A percentile compares a stretch with the other conserved stretches of the same genome.
phyloP scores from a whole-genome alignment of 768 basidiomycete genomes.

The Ramaria sp. region DNA sequence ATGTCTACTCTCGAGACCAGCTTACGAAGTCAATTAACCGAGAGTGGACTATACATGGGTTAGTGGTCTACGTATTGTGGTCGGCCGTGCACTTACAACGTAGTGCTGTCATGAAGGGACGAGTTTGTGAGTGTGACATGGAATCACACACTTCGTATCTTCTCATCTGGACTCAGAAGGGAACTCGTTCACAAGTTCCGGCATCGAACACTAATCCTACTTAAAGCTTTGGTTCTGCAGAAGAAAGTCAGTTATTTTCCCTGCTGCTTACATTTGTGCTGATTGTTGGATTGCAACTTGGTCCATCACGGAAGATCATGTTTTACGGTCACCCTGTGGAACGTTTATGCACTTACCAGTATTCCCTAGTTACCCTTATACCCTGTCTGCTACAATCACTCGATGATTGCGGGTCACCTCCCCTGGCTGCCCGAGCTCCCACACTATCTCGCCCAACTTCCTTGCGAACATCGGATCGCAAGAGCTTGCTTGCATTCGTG shows the following conservation, averaged over 20 bases:
- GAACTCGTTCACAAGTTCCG: constrained; percentile 92
- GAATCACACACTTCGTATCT: background rate
- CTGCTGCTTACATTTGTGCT: too few relatives aligned
- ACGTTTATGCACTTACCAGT: constrained; percentile 92
- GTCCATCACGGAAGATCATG: constrained; percentile 55
- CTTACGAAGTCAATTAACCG: constrained; percentile 72
- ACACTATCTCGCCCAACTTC: constrained; percentile 66
- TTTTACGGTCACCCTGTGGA: constrained; percentile 97
- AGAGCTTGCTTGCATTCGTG: constrained; percentile 83
- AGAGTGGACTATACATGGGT: constrained; percentile 95
- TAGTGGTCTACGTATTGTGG: constrained; percentile 15
- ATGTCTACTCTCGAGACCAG: constrained; percentile 64
- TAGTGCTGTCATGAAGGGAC: constrained; percentile 36
- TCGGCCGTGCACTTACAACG: background rate
- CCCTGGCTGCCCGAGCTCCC: constrained; percentile 50
- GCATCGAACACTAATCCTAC: constrained; percentile 82
- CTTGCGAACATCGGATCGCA: constrained; percentile 78
- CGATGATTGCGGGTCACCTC: constrained; percentile 86
- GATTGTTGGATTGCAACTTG: constrained; percentile 5
- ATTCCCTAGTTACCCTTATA: constrained; percentile 87
- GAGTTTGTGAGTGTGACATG: constrained; percentile 41
- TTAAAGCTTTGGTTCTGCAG: constrained; percentile 91
- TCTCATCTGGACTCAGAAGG: constrained; percentile 40
- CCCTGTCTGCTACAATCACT: constrained; percentile 85
- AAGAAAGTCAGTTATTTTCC: constrained; percentile 50